Conservation (phyloP, 2,329 filamentous ascomycete genomes). For the Fusarium pilosicola region DNA sequence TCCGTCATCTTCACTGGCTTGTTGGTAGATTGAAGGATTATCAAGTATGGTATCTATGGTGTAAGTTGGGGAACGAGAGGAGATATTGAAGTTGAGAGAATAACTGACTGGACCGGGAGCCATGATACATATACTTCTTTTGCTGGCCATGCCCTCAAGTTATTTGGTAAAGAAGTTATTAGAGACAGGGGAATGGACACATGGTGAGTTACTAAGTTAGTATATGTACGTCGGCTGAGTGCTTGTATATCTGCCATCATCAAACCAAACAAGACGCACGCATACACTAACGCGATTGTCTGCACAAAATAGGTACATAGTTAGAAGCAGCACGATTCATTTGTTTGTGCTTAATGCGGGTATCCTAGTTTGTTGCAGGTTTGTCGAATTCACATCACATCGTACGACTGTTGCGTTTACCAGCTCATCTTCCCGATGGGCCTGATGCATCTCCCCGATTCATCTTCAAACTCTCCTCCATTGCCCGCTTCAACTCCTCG, state of each 20-base stretch:
- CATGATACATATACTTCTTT: too few species aligned
- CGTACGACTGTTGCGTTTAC: not conserved
- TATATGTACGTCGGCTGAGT: not conserved
- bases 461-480: constrained; percentile 65
- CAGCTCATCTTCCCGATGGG: constrained; percentile 35
- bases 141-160: not conserved
- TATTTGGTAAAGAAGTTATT: not conserved
- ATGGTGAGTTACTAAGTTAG: not conserved
- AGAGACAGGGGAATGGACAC: not conserved
- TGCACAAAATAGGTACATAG: not conserved
- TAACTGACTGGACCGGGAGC: not conserved
- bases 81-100: not conserved
- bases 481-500: constrained; percentile 64
- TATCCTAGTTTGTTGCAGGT: constrained; percentile 23
- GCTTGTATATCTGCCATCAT: not conserved
- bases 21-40: not conserved
- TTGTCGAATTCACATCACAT: not conserved
- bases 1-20: not conserved
- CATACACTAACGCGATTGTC: not conserved
- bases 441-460: constrained; percentile 45
- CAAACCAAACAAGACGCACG: not conserved
- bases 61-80: too few species aligned
- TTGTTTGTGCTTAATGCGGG: constrained; percentile 1
- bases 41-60: not conserved
- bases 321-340: not conserved